Percentiles rank a stretch among this genome's conserved stretches.
Conservation (phyloP, 1,284 basidiomycete species). For the Boletus mariae region DNA sequence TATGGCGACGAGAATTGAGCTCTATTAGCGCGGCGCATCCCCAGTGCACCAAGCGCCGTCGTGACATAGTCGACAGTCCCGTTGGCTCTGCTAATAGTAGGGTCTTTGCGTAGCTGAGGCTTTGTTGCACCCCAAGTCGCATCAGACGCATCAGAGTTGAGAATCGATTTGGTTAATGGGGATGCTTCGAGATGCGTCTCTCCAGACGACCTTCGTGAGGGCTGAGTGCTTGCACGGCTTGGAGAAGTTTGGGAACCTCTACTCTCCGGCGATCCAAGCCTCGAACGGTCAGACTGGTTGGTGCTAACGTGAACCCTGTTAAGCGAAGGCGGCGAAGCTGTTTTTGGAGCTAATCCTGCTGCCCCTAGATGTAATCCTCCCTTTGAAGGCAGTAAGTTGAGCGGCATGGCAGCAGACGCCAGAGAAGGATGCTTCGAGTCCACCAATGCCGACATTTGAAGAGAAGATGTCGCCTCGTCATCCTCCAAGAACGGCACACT, state of each 20-base stretch:
- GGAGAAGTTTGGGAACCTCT: constrained; percentile 10
- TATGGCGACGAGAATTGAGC: constrained; percentile 11
- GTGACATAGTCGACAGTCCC: constrained; percentile 19
- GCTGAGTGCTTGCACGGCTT: constrained; percentile 1
- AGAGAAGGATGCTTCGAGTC: constrained; percentile 10
- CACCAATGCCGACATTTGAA: constrained; percentile 4
- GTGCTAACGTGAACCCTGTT: constrained; percentile 1
- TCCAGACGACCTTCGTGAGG: constrained; percentile 8
- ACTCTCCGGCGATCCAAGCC: constrained; percentile 17
- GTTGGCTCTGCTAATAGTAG: constrained; percentile 15
- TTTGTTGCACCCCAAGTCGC: constrained; percentile 17
- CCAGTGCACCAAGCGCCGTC: constrained; percentile 26
- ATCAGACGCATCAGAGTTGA: constrained; percentile 9
- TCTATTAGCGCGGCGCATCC: constrained; percentile 31
- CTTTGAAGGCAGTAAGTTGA: constrained; percentile 14
- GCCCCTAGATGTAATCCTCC: constrained; percentile 8
- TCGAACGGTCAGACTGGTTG: constrained; percentile 14
- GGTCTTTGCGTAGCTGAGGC: constrained; percentile 11
- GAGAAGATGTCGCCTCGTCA: constrained; percentile 10
- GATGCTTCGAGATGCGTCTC: constrained; percentile 5
- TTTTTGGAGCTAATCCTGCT: constrained; percentile 7
- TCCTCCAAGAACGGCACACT: constrained; percentile 17
- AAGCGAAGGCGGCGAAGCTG: constrained; percentile 9
- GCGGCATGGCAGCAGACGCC: constrained; percentile 12
- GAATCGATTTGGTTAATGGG: constrained; percentile 16